A percentile compares a stretch with the other conserved stretches of the same genome.
Evolutionary conservation across 2,329 filamentous ascomycete genomes (phyloP).

Genomic region (Xylariaceae sp.): DNA sequence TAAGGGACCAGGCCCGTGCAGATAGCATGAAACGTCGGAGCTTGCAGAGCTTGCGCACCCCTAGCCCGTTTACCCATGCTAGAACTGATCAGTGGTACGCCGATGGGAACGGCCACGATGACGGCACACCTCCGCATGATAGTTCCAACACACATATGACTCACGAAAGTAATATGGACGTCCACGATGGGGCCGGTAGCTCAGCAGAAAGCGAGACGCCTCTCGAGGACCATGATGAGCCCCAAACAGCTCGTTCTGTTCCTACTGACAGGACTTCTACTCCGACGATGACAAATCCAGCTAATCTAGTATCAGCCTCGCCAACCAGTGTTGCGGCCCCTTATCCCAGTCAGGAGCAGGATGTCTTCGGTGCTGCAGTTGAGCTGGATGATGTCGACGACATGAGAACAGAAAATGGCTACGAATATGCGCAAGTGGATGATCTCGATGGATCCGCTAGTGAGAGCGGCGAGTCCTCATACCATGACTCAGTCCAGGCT

Average conservation of each 20-base stretch:
- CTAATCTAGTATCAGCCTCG: slow-evolving; percentile 17
- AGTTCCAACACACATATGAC: slow-evolving; percentile 3
- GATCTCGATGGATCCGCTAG: slow-evolving; percentile 52
- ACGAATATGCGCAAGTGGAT: slow-evolving; percentile 45
- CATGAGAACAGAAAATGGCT: slow-evolving; percentile 38
- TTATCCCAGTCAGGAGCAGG: slow-evolving; percentile 35
- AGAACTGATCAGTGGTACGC: slow-evolving; percentile 60
- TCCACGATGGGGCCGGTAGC: slow-evolving; percentile 27
- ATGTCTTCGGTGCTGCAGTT: slow-evolving; percentile 17
- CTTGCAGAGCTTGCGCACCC: slow-evolving; percentile 74
- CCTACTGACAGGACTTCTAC: slow-evolving; percentile 35
- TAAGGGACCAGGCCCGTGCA: slow-evolving; percentile 79
- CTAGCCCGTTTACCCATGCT: slow-evolving; percentile 80
- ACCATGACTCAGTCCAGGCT: slow-evolving; percentile 65
- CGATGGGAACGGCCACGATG: slow-evolving; percentile 38
- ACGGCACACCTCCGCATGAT: slow-evolving; percentile 5
- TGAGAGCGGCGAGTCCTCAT: slow-evolving; percentile 68
- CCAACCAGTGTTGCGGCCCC: slow-evolving; percentile 3
- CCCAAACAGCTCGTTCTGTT: slow-evolving; percentile 37
- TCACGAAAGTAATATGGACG: slow-evolving; percentile 18
- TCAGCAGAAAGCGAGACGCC: slow-evolving; percentile 11
- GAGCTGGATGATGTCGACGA: slow-evolving; percentile 25
- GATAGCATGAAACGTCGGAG: slow-evolving; percentile 81
- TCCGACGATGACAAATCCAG: slow-evolving; percentile 30
- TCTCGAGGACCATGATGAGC: slow-evolving; percentile 35